Evolutionary conservation across 2,329 filamentous ascomycete genomes (phyloP).

Genomic region (Nothopassalora personata): DNA sequence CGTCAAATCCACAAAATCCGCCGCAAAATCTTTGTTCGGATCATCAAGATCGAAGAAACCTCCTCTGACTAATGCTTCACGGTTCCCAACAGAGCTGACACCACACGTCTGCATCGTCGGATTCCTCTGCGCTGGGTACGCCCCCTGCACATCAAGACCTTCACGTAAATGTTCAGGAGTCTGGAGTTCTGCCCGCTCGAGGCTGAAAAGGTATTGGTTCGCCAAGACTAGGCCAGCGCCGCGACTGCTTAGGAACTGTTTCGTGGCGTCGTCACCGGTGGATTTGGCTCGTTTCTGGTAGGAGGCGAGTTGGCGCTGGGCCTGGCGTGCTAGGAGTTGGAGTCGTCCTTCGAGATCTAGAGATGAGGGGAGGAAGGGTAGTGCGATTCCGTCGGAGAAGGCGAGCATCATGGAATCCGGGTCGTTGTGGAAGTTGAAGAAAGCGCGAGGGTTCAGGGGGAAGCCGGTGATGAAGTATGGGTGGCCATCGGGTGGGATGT

Average conservation of each 20-base stretch:
- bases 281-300: conserved; percentile 41
- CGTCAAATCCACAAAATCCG: conserved; percentile 35
- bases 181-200: conserved; percentile 37
- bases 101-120: conserved; percentile 40
- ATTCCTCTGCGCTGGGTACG: conserved; percentile 29
- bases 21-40: conserved; percentile 35
- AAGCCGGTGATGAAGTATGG: conserved; percentile 42
- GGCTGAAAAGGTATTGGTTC: conserved; percentile 38
- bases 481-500: conserved; percentile 26
- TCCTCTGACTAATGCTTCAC: conserved; percentile 31
- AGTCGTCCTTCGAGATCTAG: conserved; percentile 37
- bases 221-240: conserved; percentile 39
- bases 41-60: conserved; percentile 26
- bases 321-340: conserved; percentile 35
- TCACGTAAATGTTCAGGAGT: conserved; percentile 30
- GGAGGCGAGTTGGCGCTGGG: conserved; percentile 39
- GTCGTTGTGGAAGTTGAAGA: conserved; percentile 35
- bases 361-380: conserved; percentile 38
- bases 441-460: conserved; percentile 43
- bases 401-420: conserved; percentile 45
- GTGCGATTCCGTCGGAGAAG: conserved; percentile 43
- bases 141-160: conserved; percentile 36
- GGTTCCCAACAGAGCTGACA: conserved; percentile 39
- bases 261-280: conserved; percentile 13
- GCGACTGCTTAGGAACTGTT: conserved; percentile 32